phyloP scores from a whole-genome alignment of 768 basidiomycete species.

The Lepiota brunneoincarnata region DNA sequence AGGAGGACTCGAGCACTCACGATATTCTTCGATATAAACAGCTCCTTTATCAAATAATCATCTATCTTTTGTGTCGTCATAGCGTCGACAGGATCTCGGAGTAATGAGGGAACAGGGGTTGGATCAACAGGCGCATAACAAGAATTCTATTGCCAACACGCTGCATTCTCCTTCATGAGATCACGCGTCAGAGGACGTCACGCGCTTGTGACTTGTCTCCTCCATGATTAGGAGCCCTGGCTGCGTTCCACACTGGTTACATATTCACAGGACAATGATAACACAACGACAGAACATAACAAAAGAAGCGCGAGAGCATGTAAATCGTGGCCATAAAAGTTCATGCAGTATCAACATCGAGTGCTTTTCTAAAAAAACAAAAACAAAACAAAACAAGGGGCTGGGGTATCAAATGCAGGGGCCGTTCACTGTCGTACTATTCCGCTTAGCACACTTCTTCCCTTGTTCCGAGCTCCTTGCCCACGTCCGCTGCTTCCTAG shows the following conservation, averaged over 20 bases:
- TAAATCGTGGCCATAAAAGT: constrained; percentile 1
- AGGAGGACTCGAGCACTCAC: constrained; percentile 22
- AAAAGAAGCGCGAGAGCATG: constrained; percentile 8
- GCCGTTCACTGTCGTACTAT: background rate
- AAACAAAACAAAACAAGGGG: constrained; percentile 3
- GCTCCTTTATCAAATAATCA: constrained; percentile 49
- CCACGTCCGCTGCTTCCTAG: constrained; percentile 46
- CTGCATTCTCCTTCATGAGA: constrained; percentile 1
- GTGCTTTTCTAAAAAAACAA: constrained; percentile 1
- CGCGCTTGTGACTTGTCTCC: constrained; percentile 19
- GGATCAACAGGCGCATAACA: background rate
- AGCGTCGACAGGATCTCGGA: too few species aligned
- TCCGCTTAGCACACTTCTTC: constrained; percentile 15
- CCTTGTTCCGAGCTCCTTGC: constrained; percentile 35
- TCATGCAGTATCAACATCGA: constrained; percentile 2
- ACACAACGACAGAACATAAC: background rate
- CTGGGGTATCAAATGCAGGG: background rate
- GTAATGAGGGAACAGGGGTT: background rate
- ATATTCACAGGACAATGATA: background rate
- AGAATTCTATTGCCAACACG: background rate
- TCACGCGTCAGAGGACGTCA: constrained; percentile 12
- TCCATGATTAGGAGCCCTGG: too few species aligned
- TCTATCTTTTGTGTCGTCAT: constrained; percentile 43
- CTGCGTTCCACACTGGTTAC: background rate
- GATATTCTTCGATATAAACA: constrained; percentile 49